Base-by-base conservation (phyloP, 1,284 basidiomycete genomes). In the Schizopora paradoxa region DNA sequence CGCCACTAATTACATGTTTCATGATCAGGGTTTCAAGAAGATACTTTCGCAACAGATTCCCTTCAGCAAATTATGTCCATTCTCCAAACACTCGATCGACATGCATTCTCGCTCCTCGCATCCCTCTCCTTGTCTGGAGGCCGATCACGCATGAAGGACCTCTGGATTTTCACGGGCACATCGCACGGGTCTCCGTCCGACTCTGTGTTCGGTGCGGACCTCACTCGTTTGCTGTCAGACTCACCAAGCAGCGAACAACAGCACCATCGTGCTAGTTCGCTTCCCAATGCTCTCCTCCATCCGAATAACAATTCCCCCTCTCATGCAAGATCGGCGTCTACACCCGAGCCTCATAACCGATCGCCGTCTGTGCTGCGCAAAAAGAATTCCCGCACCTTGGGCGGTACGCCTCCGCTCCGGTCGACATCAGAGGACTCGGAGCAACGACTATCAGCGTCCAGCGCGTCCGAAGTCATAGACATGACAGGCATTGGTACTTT, bases 131-230 rank as follows among this genome's bases (percentile, higher is more conserved):
- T 88, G 43, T 75, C 75, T n/a, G 45, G 52, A 10, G 76, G 69
- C 53, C 82, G 77, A 33, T 85, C 86, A 16, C 72, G 83, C 45
- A 72, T 77, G 39, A 86, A 86, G 60, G 86, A 89, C 57, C 61
- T 89, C 1, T 89, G 86, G 86, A 67, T 89, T 40, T 89, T 88
- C 58, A 76, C 76, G 1, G 81, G 81, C 32, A 73, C 74, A 5
- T 41, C 39, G 21, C 16, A 32, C 31, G 63, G 67, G 13, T 57
- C 68, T 29, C 54, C 62, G 16, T 53, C 54, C 35, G 52, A 49
- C 11, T 63, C 65, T 22, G 45, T 62, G 10, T 59, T 67, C 8
- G 18, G n/a, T n/a, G n/a, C n/a, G n/a, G n/a, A n/a, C n/a, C n/a
- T 35, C 14, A 19, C 7, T 6, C 18, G 18, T 10, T 25, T 28